Evolutionary conservation across 2,329 filamentous ascomycete genomes (phyloP).

Genomic region (Macrophomina pseudophaseolina): DNA sequence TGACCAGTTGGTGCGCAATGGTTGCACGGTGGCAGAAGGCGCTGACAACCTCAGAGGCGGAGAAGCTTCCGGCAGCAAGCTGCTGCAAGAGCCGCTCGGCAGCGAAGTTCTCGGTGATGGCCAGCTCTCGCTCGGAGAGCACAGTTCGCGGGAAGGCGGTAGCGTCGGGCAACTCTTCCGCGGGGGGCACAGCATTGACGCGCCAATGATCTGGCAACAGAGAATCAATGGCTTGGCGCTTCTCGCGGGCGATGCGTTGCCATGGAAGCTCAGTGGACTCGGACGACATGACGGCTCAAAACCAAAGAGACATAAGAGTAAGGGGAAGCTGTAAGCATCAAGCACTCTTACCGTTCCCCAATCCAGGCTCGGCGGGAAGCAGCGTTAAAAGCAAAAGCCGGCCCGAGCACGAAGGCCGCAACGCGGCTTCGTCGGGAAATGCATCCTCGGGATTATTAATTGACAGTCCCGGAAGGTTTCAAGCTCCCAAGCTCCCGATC

Average conservation of each 20-base stretch:
- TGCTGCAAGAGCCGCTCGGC: conserved; percentile 33
- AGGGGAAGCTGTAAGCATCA: too few species aligned
- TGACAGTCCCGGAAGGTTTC: background rate
- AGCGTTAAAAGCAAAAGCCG: background rate
- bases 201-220: conserved; percentile 64
- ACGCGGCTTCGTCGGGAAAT: background rate
- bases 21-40: conserved; percentile 63
- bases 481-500: too few species aligned
- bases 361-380: background rate
- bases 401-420: background rate
- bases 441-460: conserved; percentile 3
- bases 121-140: conserved; percentile 56
- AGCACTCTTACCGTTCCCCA: too few species aligned
- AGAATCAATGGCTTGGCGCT: conserved; percentile 59
- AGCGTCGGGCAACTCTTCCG: conserved; percentile 57
- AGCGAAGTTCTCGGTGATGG: conserved; percentile 62
- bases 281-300: background rate
- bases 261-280: conserved; percentile 41
- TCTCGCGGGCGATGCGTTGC: conserved; percentile 57
- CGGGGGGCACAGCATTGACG: conserved; percentile 53
- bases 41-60: conserved; percentile 59
- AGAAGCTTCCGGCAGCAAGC: conserved; percentile 57
- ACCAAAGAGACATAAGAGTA: background rate
- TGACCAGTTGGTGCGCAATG: conserved; percentile 56
- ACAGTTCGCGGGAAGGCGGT: conserved; percentile 47